Base-by-base conservation (phyloP, 2,329 filamentous ascomycete species). In the Fusarium sp. region DNA sequence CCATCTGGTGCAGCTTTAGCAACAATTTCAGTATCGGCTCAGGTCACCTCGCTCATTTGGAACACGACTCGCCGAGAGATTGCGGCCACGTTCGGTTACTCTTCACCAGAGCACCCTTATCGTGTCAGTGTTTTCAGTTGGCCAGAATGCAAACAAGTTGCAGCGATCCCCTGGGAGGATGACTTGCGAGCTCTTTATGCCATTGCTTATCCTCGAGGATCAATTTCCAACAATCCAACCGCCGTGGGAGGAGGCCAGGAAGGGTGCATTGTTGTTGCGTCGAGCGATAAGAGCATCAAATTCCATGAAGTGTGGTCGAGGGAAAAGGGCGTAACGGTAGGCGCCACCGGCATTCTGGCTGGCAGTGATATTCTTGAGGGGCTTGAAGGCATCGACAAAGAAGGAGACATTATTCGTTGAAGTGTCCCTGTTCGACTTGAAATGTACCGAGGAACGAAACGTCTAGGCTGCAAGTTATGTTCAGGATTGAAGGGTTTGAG, bases 271-370 rank as follows among this genome's bases (percentile, higher is more conserved):
- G 92, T 98, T 20, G 92, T 99, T 56, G 95, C 95, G 18, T 92
- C 93, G 45, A 97, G 94, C 77, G 95, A 98, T 80, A 91, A 94
- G 77, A 97, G 89, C 73, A 92, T 98, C 79, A 96, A 96, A 77
- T 98, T 98, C 76, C 94, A 98, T 79, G 95, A 98, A 81, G 90
- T 99, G 14, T 98, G 95, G 96, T 86, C 87, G n/a, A 87, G 88
- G 4, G 83, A 86, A 43, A 85, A 83, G 72, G 90, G 87, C 75
- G 81, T 83, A 11, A 87, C 85, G 22, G 80, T 83, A 24, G 79
- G 81, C 12, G 84, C 85, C 16, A 84, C 83, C 44, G 89, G 92
- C 4, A 83, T 93, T 68, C 83, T 97, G 25, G 93, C 92, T 15
- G 92, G 94, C 7, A 97, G 94, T 80, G 90, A 92, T 78, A 97